phyloP scores from a whole-genome alignment of 202 grass and related monocot genomes.

The Schoenoplectus tabernaemontani region DNA sequence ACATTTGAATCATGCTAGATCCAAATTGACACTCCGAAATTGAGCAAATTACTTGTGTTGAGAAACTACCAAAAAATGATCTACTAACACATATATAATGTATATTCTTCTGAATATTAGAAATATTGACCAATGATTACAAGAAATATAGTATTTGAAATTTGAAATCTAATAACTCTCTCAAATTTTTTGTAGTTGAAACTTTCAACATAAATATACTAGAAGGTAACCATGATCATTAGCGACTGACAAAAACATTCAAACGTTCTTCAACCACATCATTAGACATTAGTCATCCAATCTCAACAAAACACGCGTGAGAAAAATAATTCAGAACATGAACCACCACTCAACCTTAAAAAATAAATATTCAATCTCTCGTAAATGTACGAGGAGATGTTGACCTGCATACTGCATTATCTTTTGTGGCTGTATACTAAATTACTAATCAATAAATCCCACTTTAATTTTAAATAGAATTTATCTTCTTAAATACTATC shows the following conservation, averaged over 20 bases:
- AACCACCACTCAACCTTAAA: background rate
- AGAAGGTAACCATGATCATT: background rate
- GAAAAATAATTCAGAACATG: background rate
- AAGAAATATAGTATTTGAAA: too few species aligned
- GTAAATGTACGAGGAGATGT: background rate
- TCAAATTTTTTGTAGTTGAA: too few species aligned
- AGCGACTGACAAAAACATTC: background rate
- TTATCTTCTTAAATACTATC: background rate
- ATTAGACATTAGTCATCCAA: background rate
- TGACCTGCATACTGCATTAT: background rate
- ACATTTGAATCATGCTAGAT: too few species aligned
- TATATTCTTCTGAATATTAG: background rate
- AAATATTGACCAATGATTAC: too few species aligned
- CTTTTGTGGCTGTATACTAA: background rate
- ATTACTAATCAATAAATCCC: background rate
- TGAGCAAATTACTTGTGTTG: background rate
- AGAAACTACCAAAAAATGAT: background rate
- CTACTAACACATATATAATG: background rate
- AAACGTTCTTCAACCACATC: background rate
- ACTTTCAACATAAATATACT: background rate
- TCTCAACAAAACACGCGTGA: background rate
- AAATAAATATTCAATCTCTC: background rate
- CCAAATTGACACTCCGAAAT: too few species aligned
- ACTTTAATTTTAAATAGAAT: background rate
- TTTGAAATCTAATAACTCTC: too few species aligned